Evolutionary conservation across 805 yeast species (phyloP), one percentile per base, ranked within the genome.

Genomic region (Candida yuanshanica): DNA sequence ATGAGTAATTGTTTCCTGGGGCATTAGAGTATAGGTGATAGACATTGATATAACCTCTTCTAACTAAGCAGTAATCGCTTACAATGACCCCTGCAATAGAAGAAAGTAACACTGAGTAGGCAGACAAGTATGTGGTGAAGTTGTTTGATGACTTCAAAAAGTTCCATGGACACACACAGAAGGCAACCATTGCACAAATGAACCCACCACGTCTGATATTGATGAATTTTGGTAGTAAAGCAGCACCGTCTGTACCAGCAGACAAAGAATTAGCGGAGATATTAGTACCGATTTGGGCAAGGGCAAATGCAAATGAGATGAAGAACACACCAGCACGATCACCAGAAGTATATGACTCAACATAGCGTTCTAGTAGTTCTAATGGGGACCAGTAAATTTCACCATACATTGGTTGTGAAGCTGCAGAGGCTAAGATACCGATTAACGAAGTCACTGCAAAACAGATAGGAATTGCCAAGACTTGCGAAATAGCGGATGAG

Each of bases 401-500:
- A 20, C 83, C 85, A 58, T 79, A 86, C 51, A 85, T 57, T 5
- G 71, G 59, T 33, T 79, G 68, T 4, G 93, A 81, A 1, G 95
- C 85, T 8, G 95, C 81, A 21, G 95, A 80, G 18, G 88, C 87
- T 45, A 88, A 66, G 44, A 88, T 82, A 59, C 96, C 96, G 57
- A 89, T 81, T 50, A 89, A 70, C 5, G 95, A 81, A 25, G 95
- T 88, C 44, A 87, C 54, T 4, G 89, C 82, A 63, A 86, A 88
- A 52, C 86, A 75, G 17, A 83, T 45, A 26, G 96, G 95, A 46
- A 89, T 77, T 2, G 91, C 69, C 31, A 83, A 54, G 34, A 70
- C 55, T 60, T 81, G 88, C 2, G 87, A 72, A 60, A 71, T 68
- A n/a, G 68, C 53, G 4, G 81, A 70, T 17, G 76, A 65, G 33